A percentile compares a stretch with the other conserved stretches of the same genome.
These are phyloP conservation scores for Aspergillus cristatus DNA, from an alignment of 495 filamentous ascomycete genomes.

Conservation along the genomic window DNA sequence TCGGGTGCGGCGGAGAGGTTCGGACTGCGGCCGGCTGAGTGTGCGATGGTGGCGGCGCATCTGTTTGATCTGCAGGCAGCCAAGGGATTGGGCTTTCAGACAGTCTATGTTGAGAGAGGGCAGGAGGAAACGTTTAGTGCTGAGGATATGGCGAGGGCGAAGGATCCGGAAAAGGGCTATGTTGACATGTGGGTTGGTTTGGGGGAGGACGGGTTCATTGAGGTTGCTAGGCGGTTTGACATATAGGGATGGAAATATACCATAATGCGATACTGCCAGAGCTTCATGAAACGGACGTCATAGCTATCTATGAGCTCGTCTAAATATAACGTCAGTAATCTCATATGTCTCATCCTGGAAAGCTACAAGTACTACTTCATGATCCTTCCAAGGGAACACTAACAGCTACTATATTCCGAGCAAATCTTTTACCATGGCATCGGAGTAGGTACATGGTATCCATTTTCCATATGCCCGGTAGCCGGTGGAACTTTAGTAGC, in stretches of 20 bases:
- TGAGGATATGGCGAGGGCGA: neutral
- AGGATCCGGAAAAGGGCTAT: constrained; percentile 43
- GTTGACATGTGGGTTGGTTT: constrained; percentile 32
- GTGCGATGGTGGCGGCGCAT: constrained; percentile 75
- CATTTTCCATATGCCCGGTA: no score
- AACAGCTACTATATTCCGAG: no score
- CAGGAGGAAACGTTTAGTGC: constrained; percentile 49
- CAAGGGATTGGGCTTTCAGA: constrained; percentile 51
- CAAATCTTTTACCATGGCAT: no score
- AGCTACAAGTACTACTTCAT: no score
- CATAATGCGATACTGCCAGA: constrained; percentile 6
- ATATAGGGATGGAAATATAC: constrained; percentile 2
- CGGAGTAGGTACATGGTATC: no score
- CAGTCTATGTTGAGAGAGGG: constrained; percentile 65
- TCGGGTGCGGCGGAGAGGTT: constrained; percentile 52
- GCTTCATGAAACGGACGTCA: neutral
- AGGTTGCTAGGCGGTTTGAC: constrained; percentile 25
- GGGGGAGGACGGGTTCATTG: constrained; percentile 19
- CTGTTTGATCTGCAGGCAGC: constrained; percentile 59
- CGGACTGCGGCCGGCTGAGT: constrained; percentile 47
- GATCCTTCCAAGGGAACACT: no score
- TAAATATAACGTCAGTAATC: no score
- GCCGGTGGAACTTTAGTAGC: no score
- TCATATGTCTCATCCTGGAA: no score
- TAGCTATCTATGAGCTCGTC: no score